These are phyloP conservation scores for Boehmeria nivea DNA, from an alignment of 306 rosid genomes.

Conservation along the genomic window DNA sequence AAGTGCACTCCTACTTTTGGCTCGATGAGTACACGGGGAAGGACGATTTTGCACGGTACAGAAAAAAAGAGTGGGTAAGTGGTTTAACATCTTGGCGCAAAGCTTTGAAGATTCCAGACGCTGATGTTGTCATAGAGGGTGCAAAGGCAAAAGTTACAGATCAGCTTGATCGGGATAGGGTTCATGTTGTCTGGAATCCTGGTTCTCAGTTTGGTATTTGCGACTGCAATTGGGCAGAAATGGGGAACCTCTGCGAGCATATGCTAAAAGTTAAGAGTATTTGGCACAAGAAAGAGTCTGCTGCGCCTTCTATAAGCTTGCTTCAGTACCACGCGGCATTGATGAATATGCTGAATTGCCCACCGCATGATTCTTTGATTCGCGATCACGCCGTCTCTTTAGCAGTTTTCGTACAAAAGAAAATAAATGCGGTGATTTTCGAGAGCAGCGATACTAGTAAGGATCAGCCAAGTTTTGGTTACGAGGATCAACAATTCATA, in stretches of 20 bases:
- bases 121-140: conserved; percentile 54
- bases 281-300: conserved; percentile 36
- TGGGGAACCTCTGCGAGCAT: conserved; percentile 82
- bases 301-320: conserved; percentile 51
- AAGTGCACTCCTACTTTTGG: conserved; percentile 87
- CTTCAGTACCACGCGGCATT: conserved; percentile 63
- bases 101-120: conserved; percentile 61
- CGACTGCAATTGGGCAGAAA: conserved; percentile 72
- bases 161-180: conserved; percentile 42
- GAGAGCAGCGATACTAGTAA: conserved; percentile 29
- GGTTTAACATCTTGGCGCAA: conserved; percentile 91
- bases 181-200: conserved; percentile 60
- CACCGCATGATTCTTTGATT: conserved; percentile 78
- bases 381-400: conserved; percentile 74
- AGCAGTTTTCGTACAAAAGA: conserved; percentile 66
- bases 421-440: conserved; percentile 38
- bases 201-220: conserved; percentile 73
- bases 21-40: conserved; percentile 84
- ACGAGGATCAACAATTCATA: conserved; percentile 10
- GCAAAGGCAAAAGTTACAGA: conserved; percentile 54
- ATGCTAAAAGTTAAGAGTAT: conserved; percentile 53
- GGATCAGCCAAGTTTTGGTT: conserved; percentile 22
- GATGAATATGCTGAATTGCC: conserved; percentile 53
- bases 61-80: conserved; percentile 83
- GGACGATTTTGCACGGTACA: conserved; percentile 74